Base-by-base conservation (phyloP, 2,329 filamentous ascomycete genomes). In the Knufia fluminis region DNA sequence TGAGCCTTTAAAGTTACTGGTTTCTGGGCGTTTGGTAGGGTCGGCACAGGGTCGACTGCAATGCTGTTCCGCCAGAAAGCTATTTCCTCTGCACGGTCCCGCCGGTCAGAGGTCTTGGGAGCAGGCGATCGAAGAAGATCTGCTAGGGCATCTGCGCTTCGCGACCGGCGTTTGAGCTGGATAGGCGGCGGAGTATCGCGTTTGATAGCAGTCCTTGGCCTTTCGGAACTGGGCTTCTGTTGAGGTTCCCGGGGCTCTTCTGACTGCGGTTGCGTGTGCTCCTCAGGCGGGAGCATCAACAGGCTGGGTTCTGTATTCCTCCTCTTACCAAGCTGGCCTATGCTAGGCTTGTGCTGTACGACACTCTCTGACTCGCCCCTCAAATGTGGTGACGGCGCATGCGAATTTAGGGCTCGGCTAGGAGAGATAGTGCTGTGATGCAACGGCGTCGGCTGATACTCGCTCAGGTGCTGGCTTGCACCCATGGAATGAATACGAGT, bases 281-380 rank as follows among this genome's bases (percentile, higher is more conserved):
- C 32, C 14, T 48, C 42, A 22, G n/a, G 14, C 8, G 42, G 22
- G n/a, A 40, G 33, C 6, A 39, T 19, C 9, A 71, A 61, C 33
- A 72, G 54, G 50, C 69, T 72, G 1, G 70, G 70, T 14, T 72
- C 59, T 1, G 70, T 72, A 6, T 68, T 69, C 39, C 70, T 64
- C 52, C 70, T 53, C 51, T 48, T 19, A 4, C 35, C 45, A 28
- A 48, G 35, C 23, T 40, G 45, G 23, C 19, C 12, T 9, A 26
- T 17, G 23, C 14, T 26, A 19, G 45, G 45, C 8, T 31, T 35
- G 3, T 26, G 9, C 10, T 20, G 45, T 48, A 16, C n/a, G 10
- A 48, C 41, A 17, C 41, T 44, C n/a, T 43, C 46, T n/a, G 35
- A 23, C 31, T 51, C 46, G 7, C 43, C n/a, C 16, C 31, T 45